Conservation (phyloP, 2,329 filamentous ascomycete genomes). For the Epicoccum sorghinum region DNA sequence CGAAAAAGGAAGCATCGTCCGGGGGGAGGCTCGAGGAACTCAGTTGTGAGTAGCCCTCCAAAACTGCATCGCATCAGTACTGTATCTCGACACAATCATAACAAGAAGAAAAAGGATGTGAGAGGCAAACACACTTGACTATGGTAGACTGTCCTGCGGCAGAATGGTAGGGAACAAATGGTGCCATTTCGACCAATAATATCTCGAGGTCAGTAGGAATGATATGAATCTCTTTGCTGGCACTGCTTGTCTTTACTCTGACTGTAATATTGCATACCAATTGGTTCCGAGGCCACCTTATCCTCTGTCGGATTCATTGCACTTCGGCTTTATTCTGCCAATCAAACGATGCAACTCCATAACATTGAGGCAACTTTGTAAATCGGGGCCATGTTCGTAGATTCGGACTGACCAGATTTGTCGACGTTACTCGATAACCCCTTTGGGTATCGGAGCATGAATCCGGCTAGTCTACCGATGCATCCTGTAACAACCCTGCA, state of each 20-base stretch:
- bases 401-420: background rate
- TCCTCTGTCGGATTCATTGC: background rate
- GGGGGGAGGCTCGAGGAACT: slow-evolving; percentile 9
- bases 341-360: background rate
- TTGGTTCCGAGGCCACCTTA: background rate
- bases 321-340: background rate
- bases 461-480: slow-evolving; percentile 1
- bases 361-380: background rate
- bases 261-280: background rate
- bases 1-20: slow-evolving; percentile 15
- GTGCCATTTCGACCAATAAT: slow-evolving; percentile 4
- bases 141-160: slow-evolving; percentile 8
- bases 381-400: background rate
- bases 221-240: background rate
- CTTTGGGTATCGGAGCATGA: slow-evolving; percentile 7
- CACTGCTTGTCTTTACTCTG: background rate
- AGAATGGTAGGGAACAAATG: slow-evolving; percentile 10
- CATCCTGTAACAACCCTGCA: background rate
- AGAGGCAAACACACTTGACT: slow-evolving; percentile 5
- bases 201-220: background rate
- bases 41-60: slow-evolving; percentile 12
- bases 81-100: background rate
- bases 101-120: background rate
- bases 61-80: slow-evolving; percentile 5
- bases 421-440: slow-evolving; percentile 4